Percentiles rank a stretch among this genome's conserved stretches.
These are phyloP conservation scores for Marchantia polymorpha DNA, from an alignment of 225 moss, liverwort and hornwort species.

Conservation along the genomic window DNA sequence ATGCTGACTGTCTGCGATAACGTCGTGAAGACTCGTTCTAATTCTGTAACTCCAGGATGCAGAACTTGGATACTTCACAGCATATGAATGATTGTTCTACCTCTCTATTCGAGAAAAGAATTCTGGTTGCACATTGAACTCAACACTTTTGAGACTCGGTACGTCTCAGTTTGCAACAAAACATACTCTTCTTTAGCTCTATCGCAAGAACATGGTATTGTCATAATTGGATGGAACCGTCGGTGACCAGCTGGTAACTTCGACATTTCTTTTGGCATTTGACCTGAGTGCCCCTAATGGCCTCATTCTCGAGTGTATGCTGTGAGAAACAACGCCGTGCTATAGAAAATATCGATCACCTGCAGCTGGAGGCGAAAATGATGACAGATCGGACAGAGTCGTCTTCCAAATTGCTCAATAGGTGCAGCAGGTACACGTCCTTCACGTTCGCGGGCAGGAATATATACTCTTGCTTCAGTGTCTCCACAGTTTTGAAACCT, in stretches of 20 bases:
- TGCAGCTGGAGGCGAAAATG: conserved; percentile 93
- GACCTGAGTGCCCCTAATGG: neutral
- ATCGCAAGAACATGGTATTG: no score
- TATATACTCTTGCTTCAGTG: conserved; percentile 77
- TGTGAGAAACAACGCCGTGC: neutral
- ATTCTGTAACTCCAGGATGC: no score
- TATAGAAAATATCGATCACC: conserved; percentile 33
- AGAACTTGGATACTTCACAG: no score
- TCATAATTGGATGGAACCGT: no score
- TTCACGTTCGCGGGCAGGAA: conserved; percentile 82
- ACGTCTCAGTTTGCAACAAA: no score
- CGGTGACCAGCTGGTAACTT: neutral
- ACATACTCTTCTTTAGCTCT: no score
- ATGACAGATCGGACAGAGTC: conserved; percentile 82
- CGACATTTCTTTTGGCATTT: neutral
- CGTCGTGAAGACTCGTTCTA: no score
- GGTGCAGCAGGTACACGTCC: conserved; percentile 84
- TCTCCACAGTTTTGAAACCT: conserved; percentile 72
- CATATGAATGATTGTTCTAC: no score
- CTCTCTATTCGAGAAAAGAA: no score
- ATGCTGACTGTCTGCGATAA: no score
- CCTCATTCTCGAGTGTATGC: neutral
- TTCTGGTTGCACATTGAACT: no score
- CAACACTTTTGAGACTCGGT: no score
- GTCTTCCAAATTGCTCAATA: conserved; percentile 70